Percentiles rank a stretch among this genome's conserved stretches.
phyloP scores from a whole-genome alignment of 306 rosid species.

The Arachis hypogaea region DNA sequence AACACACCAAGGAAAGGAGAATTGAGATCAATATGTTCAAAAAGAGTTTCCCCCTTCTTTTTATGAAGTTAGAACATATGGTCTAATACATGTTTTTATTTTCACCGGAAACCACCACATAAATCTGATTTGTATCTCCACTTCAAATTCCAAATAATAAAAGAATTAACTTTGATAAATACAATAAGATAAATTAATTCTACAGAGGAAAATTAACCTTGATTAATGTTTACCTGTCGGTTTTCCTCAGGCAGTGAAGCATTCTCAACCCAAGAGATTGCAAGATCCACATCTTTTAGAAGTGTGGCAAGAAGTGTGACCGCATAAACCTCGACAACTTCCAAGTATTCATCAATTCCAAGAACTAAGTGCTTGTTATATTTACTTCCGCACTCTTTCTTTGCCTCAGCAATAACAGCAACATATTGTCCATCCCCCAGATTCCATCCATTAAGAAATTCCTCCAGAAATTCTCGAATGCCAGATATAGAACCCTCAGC shows the following conservation, averaged over 20 bases:
- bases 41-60: neutral
- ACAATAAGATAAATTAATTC: neutral
- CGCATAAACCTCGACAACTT: slow-evolving; percentile 72
- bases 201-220: neutral
- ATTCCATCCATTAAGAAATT: slow-evolving; percentile 74
- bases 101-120: slow-evolving; percentile 18
- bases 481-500: slow-evolving; percentile 52
- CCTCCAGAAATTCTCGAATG: slow-evolving; percentile 57
- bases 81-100: neutral
- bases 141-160: slow-evolving; percentile 1
- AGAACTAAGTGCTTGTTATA: slow-evolving; percentile 40
- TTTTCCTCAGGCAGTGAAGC: slow-evolving; percentile 73
- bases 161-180: slow-evolving; percentile 2
- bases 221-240: slow-evolving; percentile 60
- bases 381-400: slow-evolving; percentile 36
- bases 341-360: slow-evolving; percentile 59
- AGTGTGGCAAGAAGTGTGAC: slow-evolving; percentile 50
- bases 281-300: slow-evolving; percentile 54
- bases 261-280: slow-evolving; percentile 78
- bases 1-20: slow-evolving; percentile 15
- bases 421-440: slow-evolving; percentile 54
- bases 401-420: slow-evolving; percentile 44
- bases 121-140: slow-evolving; percentile 8
- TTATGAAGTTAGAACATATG: neutral
- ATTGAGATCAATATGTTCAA: neutral